Conservation (phyloP, 257 asterid genomes). For the Solanum chiquidenum region DNA sequence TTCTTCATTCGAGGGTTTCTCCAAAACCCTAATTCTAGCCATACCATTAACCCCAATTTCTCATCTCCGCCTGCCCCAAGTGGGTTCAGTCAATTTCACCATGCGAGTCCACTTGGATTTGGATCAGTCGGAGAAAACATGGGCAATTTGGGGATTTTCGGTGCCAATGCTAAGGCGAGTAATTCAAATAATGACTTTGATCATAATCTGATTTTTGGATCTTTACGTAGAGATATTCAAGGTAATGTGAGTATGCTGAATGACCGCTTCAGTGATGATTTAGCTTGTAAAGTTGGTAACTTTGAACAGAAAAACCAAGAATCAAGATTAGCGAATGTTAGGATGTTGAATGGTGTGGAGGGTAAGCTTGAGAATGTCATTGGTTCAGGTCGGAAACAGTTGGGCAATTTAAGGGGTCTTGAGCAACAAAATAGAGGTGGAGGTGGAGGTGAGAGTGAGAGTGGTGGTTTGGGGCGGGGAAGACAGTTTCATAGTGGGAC, state of each 20-base stretch:
- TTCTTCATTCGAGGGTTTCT: slow-evolving; percentile 23
- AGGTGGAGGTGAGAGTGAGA: not conserved
- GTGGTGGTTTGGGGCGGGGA: slow-evolving; percentile 6
- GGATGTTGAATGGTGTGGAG: slow-evolving; percentile 19
- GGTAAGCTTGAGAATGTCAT: slow-evolving; percentile 11
- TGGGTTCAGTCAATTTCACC: slow-evolving; percentile 25
- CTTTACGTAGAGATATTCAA: slow-evolving; percentile 18
- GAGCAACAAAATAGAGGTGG: slow-evolving; percentile 14
- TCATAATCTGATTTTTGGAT: slow-evolving; percentile 50
- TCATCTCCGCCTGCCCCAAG: slow-evolving; percentile 15
- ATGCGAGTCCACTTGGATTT: slow-evolving; percentile 16
- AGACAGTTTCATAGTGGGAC: slow-evolving; percentile 23
- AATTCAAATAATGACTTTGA: slow-evolving; percentile 17
- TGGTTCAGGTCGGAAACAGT: slow-evolving; percentile 12
- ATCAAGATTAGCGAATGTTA: slow-evolving; percentile 6
- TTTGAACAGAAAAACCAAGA: slow-evolving; percentile 8
- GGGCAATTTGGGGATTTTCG: slow-evolving; percentile 19
- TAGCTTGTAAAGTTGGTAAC: slow-evolving; percentile 8
- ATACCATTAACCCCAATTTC: slow-evolving; percentile 5
- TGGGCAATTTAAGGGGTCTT: slow-evolving; percentile 13
- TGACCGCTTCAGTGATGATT: slow-evolving; percentile 12
- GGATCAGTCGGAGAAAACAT: slow-evolving; percentile 7
- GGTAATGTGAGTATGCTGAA: not conserved
- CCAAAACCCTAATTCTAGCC: slow-evolving; percentile 54
- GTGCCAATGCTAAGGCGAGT: slow-evolving; percentile 1